Evolutionary conservation across 2,329 filamentous ascomycete genomes (phyloP).

Genomic region (Phaeomoniella chlamydospora): DNA sequence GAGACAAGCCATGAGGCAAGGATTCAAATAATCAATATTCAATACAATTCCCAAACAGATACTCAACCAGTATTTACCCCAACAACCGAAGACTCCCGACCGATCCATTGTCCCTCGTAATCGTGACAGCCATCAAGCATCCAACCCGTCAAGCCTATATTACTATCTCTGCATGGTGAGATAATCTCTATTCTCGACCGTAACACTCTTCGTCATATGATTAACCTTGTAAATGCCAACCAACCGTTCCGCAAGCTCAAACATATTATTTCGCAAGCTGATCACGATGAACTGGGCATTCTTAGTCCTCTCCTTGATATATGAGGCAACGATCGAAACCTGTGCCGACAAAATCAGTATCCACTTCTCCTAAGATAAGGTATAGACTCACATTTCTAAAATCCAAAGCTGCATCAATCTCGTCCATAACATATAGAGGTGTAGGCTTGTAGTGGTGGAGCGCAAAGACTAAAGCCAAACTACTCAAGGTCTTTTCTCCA

Average conservation of each 20-base stretch:
- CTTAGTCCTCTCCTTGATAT: slow-evolving; percentile 98
- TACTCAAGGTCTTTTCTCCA: slow-evolving; percentile 93
- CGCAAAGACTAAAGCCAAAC: slow-evolving; percentile 90
- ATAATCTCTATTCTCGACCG: slow-evolving; percentile 73
- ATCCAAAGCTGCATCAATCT: slow-evolving; percentile 95
- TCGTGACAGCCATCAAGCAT: slow-evolving; percentile 1
- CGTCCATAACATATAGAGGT: slow-evolving; percentile 97
- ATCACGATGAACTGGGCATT: slow-evolving; percentile 99
- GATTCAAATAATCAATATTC: no score
- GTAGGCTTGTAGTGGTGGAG: slow-evolving; percentile 97
- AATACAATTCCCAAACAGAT: neutral
- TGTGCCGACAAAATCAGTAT: no score
- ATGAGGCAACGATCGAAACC: slow-evolving; percentile 95
- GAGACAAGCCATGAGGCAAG: no score
- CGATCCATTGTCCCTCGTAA: neutral
- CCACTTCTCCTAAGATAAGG: no score
- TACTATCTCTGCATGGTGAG: slow-evolving; percentile 2
- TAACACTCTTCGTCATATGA: slow-evolving; percentile 92
- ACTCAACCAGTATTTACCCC: neutral
- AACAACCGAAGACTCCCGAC: neutral
- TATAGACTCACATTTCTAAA: slow-evolving; percentile 74
- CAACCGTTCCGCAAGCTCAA: slow-evolving; percentile 86
- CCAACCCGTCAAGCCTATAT: neutral
- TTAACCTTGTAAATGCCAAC: slow-evolving; percentile 99
- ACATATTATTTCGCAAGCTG: slow-evolving; percentile 97